Evolutionary conservation across 345 rosid species (phyloP), one percentile per base, ranked within the genome.

Genomic region (rapeseed (Brassica napus)): DNA sequence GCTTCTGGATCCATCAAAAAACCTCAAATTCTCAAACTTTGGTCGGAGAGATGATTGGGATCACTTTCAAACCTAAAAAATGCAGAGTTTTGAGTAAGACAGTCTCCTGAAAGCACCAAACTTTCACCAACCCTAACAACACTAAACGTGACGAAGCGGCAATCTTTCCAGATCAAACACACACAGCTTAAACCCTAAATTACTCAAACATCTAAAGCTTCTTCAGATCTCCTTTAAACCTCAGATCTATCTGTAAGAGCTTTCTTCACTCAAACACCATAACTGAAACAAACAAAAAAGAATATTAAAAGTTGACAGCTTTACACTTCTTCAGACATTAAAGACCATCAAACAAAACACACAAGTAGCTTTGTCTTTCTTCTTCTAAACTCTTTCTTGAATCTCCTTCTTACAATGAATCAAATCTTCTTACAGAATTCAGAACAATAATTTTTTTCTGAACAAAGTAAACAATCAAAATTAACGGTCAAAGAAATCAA

Each of bases 401-500:
- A 32, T 32, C 37, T 32, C 8, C 5, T 7, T 14, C 23, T 16
- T 15, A 3, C 73, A 78, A 72, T 72, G 73, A 1, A 47, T 52
- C 57, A 52, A 52, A 52, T 42, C 1, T 42, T 42, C 52, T 42
- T 42, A 52, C 21, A 5, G 21, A 52, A 6, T n/a, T 52, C 57
- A 5, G 18, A 52, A n/a, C 57, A 2, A 10, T 6, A 34, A 34
- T 5, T 34, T 7, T 5, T 34, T 34, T 34, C 37, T 34, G 37
- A 34, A 34, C 37, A 34, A 34, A 34, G 37, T 6, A 34, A 34
- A 34, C 37, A 34, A 34, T 7, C 62, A 28, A 72, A 78, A 79
- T 79, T 64, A 72, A 79, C 82, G 82, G 77, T 79, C 82, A 79
- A 79, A n/a, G 69, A 79, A 79, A 73, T 59, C n/a, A 52, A 52